These are phyloP conservation scores for Yarrowia alimentaria DNA, from an alignment of 805 yeast species.

Conservation along the genomic window DNA sequence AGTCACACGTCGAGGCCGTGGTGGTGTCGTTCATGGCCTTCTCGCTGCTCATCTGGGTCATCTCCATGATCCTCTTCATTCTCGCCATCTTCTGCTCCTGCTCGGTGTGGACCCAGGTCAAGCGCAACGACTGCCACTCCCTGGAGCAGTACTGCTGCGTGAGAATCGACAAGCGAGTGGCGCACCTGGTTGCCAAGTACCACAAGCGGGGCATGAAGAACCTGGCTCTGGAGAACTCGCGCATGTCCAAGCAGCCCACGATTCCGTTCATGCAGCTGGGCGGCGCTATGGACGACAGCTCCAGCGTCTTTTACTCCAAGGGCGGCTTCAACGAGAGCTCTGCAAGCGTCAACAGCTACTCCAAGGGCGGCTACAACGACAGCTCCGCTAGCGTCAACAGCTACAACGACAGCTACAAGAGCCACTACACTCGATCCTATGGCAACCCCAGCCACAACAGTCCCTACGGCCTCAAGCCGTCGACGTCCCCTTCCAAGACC, in stretches of 20 bases:
- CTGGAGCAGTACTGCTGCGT: constrained; percentile 62
- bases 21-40: constrained; percentile 71
- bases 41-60: constrained; percentile 70
- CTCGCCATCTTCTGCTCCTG: constrained; percentile 54
- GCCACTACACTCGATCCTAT: too few relatives aligned
- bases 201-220: constrained; percentile 39
- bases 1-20: constrained; percentile 65
- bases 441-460: too few relatives aligned
- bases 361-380: background rate
- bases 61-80: constrained; percentile 57
- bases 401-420: too few relatives aligned
- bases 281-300: background rate
- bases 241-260: constrained; percentile 35
- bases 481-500: constrained; percentile 1
- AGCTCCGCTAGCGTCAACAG: too few relatives aligned
- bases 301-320: background rate
- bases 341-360: background rate
- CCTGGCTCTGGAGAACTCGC: constrained; percentile 35
- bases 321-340: background rate
- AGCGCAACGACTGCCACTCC: constrained; percentile 43
- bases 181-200: constrained; percentile 48
- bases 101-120: constrained; percentile 51
- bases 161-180: constrained; percentile 57
- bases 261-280: constrained; percentile 35
- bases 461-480: too few relatives aligned